Evolutionary conservation across 176 grass and related monocot species (phyloP).

Genomic region (Chrysopogon serrulatus): DNA sequence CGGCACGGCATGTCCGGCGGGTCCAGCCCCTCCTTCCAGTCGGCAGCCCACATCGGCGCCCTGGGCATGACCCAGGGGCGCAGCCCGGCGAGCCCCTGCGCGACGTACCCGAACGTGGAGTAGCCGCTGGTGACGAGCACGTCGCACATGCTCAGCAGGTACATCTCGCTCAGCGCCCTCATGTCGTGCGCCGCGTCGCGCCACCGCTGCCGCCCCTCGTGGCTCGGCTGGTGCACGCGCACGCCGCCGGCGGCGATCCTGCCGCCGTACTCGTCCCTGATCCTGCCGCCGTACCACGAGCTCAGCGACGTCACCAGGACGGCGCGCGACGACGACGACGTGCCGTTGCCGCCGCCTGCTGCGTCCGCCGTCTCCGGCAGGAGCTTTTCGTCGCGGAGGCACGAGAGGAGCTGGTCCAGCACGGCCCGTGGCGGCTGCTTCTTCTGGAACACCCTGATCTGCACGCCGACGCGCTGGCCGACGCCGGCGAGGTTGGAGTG

Average conservation of each 20-base stretch:
- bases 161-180: constrained; percentile 49
- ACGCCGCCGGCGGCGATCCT: not conserved
- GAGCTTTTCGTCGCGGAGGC: constrained; percentile 33
- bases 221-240: constrained; percentile 54
- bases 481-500: constrained; percentile 5
- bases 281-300: constrained; percentile 29
- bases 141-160: constrained; percentile 33
- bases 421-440: not conserved
- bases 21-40: not conserved
- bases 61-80: constrained; percentile 47
- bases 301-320: constrained; percentile 41
- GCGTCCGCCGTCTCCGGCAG: not conserved
- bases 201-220: constrained; percentile 37
- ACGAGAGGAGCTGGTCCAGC: constrained; percentile 38
- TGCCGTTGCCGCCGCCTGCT: not conserved
- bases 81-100: constrained; percentile 39
- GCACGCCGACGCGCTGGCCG: constrained; percentile 38
- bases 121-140: constrained; percentile 29
- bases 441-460: constrained; percentile 37
- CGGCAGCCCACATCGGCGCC: constrained; percentile 14
- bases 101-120: constrained; percentile 49
- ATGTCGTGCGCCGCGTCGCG: constrained; percentile 19
- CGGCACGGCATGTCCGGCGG: constrained; percentile 7
- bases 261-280: constrained; percentile 25
- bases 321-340: not conserved